Conservation (phyloP, 1,284 basidiomycete genomes). For the Microbotryum saponariae region DNA sequence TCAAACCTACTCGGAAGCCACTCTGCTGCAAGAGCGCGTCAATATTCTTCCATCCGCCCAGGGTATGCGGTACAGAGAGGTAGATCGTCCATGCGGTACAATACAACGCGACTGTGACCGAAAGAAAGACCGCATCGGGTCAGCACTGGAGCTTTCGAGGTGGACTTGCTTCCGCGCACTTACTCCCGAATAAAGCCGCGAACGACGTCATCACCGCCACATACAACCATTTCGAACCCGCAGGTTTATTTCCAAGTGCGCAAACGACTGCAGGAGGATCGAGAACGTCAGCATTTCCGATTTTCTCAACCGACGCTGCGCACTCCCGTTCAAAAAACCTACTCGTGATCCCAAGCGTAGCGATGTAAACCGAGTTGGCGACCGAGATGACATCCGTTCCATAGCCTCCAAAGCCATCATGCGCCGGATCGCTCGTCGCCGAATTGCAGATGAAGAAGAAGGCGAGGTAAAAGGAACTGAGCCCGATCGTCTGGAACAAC, state of each 20-base stretch:
- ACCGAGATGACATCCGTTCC: slow-evolving; percentile 25
- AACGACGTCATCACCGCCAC: slow-evolving; percentile 55
- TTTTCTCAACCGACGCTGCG: background rate
- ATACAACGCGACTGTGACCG: slow-evolving; percentile 56
- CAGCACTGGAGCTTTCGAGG: slow-evolving; percentile 41
- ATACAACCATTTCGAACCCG: slow-evolving; percentile 78
- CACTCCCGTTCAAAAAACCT: background rate
- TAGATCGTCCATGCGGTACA: slow-evolving; percentile 76
- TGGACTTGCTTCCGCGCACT: slow-evolving; percentile 56
- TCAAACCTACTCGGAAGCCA: slow-evolving; percentile 54
- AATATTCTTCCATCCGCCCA: slow-evolving; percentile 64
- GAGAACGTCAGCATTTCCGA: slow-evolving; percentile 38
- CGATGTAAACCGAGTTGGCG: slow-evolving; percentile 26
- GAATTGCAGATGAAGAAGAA: slow-evolving; percentile 33
- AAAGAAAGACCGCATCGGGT: slow-evolving; percentile 40
- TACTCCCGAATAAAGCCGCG: slow-evolving; percentile 38
- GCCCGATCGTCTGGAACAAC: slow-evolving; percentile 52
- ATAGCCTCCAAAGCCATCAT: slow-evolving; percentile 34
- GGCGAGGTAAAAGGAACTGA: slow-evolving; percentile 28
- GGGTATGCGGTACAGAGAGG: slow-evolving; percentile 65
- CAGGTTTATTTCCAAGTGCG: slow-evolving; percentile 77
- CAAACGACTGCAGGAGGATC: slow-evolving; percentile 65
- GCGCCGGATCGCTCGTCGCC: slow-evolving; percentile 19
- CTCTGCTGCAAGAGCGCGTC: slow-evolving; percentile 53
- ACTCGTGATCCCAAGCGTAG: slow-evolving; percentile 29